Conservation (phyloP, 306 rosid genomes). For the Lathyrus aphaca region DNA sequence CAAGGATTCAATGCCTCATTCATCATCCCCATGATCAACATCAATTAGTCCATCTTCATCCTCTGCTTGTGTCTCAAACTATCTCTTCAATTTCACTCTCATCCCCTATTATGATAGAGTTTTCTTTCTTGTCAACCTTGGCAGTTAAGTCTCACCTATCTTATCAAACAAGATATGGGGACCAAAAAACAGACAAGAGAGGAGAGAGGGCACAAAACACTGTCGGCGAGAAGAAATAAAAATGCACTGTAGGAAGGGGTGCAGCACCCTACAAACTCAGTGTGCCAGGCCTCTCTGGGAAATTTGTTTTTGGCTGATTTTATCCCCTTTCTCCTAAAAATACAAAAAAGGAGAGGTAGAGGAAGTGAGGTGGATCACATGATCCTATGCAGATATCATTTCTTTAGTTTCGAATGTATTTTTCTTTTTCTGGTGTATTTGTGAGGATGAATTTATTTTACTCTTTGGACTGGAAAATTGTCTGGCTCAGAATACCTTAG, state of each 20-base stretch:
- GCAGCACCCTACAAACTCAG: neutral
- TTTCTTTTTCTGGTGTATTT: neutral
- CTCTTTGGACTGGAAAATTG: conserved; percentile 1
- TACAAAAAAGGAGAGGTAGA: neutral
- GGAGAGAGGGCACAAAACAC: neutral
- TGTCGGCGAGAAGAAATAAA: neutral
- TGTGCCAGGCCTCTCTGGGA: neutral
- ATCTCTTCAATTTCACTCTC: conserved; percentile 4
- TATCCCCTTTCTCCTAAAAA: neutral
- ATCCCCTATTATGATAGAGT: neutral
- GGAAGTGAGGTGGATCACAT: conserved; percentile 16
- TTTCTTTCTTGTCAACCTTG: neutral
- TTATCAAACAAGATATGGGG: neutral
- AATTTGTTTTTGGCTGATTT: neutral
- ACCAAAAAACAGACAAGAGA: neutral
- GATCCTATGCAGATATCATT: neutral
- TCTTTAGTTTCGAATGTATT: conserved; percentile 9
- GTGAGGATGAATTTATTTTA: neutral
- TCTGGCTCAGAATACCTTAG: conserved; percentile 26
- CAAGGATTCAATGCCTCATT: neutral
- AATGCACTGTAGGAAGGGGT: neutral
- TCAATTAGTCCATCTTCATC: neutral
- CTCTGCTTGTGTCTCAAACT: neutral
- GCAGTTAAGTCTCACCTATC: neutral
- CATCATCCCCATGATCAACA: conserved; percentile 9